Percentiles rank a stretch among this genome's conserved stretches.
Conservation (phyloP, 163 green algal genomes). For the Prototheca cutis region DNA sequence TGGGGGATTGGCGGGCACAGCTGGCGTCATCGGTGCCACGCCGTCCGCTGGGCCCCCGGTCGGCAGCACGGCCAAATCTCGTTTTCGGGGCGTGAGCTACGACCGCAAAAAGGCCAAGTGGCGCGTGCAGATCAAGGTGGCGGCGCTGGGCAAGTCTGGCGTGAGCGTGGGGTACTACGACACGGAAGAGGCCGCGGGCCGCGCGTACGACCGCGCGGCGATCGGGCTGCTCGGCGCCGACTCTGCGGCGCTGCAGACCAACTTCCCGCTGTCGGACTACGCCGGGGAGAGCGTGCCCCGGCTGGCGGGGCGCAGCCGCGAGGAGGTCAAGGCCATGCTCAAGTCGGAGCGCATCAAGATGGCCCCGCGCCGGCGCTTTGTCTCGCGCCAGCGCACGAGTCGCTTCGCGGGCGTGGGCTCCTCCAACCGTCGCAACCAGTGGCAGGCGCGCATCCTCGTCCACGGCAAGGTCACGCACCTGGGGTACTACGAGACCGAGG, state of each 20-base stretch:
- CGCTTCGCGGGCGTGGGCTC: conserved; percentile 58
- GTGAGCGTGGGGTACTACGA: conserved; percentile 59
- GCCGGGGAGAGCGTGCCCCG: conserved; percentile 36
- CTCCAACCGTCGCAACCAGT: conserved; percentile 68
- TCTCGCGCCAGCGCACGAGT: conserved; percentile 44
- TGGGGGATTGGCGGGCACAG: no score
- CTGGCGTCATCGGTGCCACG: no score
- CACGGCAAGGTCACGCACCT: conserved; percentile 66
- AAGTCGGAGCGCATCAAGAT: conserved; percentile 60
- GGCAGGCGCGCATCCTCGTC: conserved; percentile 66
- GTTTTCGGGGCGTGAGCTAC: conserved; percentile 55
- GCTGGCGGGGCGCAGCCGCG: conserved; percentile 51
- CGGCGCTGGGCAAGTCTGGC: conserved; percentile 44
- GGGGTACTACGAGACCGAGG: conserved; percentile 64
- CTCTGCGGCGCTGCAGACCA: conserved; percentile 37
- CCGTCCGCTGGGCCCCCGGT: neutral
- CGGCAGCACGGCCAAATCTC: conserved; percentile 30
- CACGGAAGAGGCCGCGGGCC: conserved; percentile 49
- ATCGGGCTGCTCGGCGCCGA: conserved; percentile 59
- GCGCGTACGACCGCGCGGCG: conserved; percentile 54
- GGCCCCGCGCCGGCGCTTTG: conserved; percentile 41
- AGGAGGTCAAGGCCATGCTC: conserved; percentile 61
- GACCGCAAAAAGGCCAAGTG: conserved; percentile 73
- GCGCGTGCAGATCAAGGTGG: conserved; percentile 70
- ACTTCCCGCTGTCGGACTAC: conserved; percentile 41